Evolutionary conservation across 1,284 basidiomycete genomes (phyloP).

Genomic region (Coniferiporia weirii): DNA sequence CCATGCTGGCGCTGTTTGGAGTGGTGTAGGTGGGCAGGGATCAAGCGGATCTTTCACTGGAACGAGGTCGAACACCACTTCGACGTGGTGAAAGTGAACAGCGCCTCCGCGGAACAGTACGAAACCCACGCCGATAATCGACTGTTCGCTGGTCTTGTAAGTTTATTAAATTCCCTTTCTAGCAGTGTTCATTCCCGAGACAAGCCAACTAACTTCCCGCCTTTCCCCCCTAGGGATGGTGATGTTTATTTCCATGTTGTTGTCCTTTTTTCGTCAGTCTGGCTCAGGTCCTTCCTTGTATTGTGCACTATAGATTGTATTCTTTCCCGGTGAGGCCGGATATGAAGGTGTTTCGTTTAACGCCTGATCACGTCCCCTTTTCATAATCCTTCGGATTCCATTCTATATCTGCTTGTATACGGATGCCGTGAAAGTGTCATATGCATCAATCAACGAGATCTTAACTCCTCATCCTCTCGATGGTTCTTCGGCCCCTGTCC

Average conservation of each 20-base stretch:
- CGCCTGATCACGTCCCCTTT: too few relatives aligned
- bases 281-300: not conserved
- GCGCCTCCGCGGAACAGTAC: slow-evolving; percentile 35
- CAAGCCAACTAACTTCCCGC: not conserved
- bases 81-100: slow-evolving; percentile 49
- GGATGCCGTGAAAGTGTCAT: too few relatives aligned
- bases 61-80: slow-evolving; percentile 39
- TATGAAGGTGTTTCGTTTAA: not conserved
- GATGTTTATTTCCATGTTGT: slow-evolving; percentile 13
- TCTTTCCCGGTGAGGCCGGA: not conserved
- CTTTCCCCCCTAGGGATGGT: slow-evolving; percentile 14
- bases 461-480: too few relatives aligned
- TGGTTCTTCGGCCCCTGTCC: too few relatives aligned
- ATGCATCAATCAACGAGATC: too few relatives aligned
- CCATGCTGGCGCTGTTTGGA: slow-evolving; percentile 53
- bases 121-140: slow-evolving; percentile 45
- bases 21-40: slow-evolving; percentile 54
- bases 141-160: slow-evolving; percentile 37
- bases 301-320: slow-evolving; percentile 1
- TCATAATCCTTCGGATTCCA: too few relatives aligned
- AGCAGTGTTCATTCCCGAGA: not conserved
- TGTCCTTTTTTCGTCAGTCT: slow-evolving; percentile 5
- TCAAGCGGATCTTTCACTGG: slow-evolving; percentile 55
- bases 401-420: too few relatives aligned
- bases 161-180: slow-evolving; percentile 18